Conservation (phyloP, 176 grass and related monocot species). For the Rhynchospora tenuis region DNA sequence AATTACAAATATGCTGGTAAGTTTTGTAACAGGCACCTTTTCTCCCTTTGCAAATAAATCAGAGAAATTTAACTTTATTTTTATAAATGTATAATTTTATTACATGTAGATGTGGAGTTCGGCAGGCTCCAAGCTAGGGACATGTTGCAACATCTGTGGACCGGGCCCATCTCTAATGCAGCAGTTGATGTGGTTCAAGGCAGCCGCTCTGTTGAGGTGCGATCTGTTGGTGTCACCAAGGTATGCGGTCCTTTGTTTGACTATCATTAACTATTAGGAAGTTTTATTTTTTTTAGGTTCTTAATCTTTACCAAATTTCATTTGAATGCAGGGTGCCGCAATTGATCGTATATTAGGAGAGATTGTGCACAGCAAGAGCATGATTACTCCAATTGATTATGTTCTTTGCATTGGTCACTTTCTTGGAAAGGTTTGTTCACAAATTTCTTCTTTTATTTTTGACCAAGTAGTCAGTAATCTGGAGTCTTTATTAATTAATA, state of each 20-base stretch:
- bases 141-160: conserved; percentile 98
- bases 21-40: not conserved
- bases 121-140: conserved; percentile 98
- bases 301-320: conserved; percentile 17
- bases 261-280: not conserved
- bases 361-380: conserved; percentile 96
- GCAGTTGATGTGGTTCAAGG: conserved; percentile 99
- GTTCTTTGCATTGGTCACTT: conserved; percentile 95
- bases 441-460: not conserved
- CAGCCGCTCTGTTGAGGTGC: conserved; percentile 92
- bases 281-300: conserved; percentile 10
- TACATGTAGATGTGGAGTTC: conserved; percentile 80
- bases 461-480: not conserved
- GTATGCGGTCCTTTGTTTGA: conserved; percentile 29
- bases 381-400: conserved; percentile 95
- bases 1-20: conserved; percentile 97
- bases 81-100: conserved; percentile 16
- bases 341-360: conserved; percentile 90
- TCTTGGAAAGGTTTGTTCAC: conserved; percentile 66
- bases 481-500: not conserved
- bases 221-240: conserved; percentile 97
- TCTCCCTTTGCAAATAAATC: not conserved
- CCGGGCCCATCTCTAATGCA: conserved; percentile 95
- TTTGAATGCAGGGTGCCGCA: conserved; percentile 71
- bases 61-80: not conserved